These are phyloP conservation scores for Plectosphaerella cucumerina DNA, from an alignment of 2,329 filamentous ascomycete species.

Conservation along the genomic window DNA sequence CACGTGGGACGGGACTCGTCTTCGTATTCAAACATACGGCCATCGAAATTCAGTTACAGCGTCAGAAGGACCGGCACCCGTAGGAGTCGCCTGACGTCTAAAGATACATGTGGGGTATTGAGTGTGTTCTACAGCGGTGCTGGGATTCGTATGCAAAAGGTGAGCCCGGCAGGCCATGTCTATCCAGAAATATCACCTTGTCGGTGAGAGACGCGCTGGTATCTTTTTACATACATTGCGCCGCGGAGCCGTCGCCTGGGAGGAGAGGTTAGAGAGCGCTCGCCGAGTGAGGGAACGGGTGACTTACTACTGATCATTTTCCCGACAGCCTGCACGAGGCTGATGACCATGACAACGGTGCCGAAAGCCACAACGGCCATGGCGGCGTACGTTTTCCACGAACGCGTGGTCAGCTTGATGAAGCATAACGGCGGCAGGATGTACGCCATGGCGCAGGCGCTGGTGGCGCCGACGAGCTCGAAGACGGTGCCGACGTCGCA, in stretches of 20 bases:
- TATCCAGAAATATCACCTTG: too few species aligned
- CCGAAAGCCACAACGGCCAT: slow-evolving; percentile 76
- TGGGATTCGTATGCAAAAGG: too few species aligned
- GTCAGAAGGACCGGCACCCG: too few species aligned
- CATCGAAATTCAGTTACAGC: too few species aligned
- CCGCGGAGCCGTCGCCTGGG: slow-evolving; percentile 3
- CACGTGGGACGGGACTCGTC: too few species aligned
- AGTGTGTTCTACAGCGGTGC: too few species aligned
- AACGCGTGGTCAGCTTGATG: slow-evolving; percentile 80
- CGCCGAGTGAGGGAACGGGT: background rate
- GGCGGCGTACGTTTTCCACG: slow-evolving; percentile 69
- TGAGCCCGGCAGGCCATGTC: too few species aligned
- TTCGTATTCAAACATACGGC: too few species aligned
- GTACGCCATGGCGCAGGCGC: slow-evolving; percentile 89
- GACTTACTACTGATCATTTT: slow-evolving; percentile 58
- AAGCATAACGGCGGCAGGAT: slow-evolving; percentile 94
- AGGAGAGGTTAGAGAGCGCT: background rate
- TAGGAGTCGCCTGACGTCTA: too few species aligned
- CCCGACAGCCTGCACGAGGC: slow-evolving; percentile 64
- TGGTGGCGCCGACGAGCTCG: slow-evolving; percentile 92
- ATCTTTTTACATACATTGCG: slow-evolving; percentile 13
- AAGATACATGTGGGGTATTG: too few species aligned
- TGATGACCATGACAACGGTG: slow-evolving; percentile 73
- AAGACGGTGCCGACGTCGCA: slow-evolving; percentile 94
- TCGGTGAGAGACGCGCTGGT: too few species aligned